Conservation (phyloP, 2,329 filamentous ascomycete species). For the Anisogramma anomala region DNA sequence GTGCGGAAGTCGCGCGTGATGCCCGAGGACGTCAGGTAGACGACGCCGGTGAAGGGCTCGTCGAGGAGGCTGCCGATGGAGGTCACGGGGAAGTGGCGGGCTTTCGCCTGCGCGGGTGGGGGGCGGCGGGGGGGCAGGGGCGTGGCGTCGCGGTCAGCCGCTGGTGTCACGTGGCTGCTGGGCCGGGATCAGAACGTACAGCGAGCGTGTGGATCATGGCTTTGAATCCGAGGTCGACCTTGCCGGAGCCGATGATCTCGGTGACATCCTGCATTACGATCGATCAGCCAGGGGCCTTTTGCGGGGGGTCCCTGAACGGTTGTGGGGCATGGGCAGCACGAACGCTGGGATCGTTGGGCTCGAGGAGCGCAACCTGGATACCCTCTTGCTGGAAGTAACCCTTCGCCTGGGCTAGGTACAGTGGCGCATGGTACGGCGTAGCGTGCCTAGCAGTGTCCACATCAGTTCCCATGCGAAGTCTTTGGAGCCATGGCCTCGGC, state of each 20-base stretch:
- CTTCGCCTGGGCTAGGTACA: slow-evolving; percentile 66
- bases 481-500: too few relatives aligned
- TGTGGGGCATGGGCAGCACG: too few relatives aligned
- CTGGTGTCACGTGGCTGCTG: too few relatives aligned
- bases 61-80: slow-evolving; percentile 67
- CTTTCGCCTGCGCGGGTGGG: slow-evolving; percentile 54
- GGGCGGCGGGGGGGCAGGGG: too few relatives aligned
- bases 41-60: slow-evolving; percentile 68
- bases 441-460: slow-evolving; percentile 61
- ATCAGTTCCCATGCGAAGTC: too few relatives aligned
- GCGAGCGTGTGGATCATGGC: slow-evolving; percentile 76
- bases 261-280: slow-evolving; percentile 51
- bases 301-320: too few relatives aligned
- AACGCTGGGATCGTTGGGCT: slow-evolving; percentile 67
- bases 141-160: too few relatives aligned
- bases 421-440: slow-evolving; percentile 67
- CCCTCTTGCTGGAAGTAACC: slow-evolving; percentile 66
- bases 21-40: slow-evolving; percentile 63
- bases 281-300: neutral
- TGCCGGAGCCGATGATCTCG: slow-evolving; percentile 66
- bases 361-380: slow-evolving; percentile 65
- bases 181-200: too few relatives aligned
- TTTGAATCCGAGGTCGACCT: slow-evolving; percentile 70
- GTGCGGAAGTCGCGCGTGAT: slow-evolving; percentile 66
- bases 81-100: slow-evolving; percentile 59